These are phyloP conservation scores for Leccinum pachyderme DNA, from an alignment of 1,284 basidiomycete species.

Conservation along the genomic window DNA sequence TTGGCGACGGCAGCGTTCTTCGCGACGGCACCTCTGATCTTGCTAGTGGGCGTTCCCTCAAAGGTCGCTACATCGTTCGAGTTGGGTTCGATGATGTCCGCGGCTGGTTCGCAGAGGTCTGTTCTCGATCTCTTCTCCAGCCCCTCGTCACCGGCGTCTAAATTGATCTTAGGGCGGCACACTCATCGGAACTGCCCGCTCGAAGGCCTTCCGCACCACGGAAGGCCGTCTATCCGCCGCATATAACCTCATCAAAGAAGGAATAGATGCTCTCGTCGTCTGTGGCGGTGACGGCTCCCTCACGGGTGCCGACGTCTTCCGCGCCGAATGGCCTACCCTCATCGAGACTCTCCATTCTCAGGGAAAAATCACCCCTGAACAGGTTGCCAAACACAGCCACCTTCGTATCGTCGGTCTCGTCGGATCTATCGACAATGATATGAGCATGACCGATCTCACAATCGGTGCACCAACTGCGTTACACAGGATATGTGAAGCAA, in stretches of 20 bases:
- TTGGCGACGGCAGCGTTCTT: constrained; percentile 88
- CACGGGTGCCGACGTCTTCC: constrained; percentile 93
- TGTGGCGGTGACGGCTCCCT: constrained; percentile 97
- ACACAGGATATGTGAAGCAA: constrained; percentile 94
- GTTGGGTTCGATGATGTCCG: constrained; percentile 99
- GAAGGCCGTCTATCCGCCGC: constrained; percentile 90
- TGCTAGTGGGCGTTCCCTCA: constrained; percentile 61
- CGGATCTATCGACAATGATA: constrained; percentile 98
- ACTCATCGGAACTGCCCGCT: constrained; percentile 93
- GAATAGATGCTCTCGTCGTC: constrained; percentile 95
- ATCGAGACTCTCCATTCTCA: constrained; percentile 66
- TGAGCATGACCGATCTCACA: constrained; percentile 96
- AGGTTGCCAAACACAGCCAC: constrained; percentile 71
- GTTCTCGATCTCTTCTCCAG: constrained; percentile 18
- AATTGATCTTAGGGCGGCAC: constrained; percentile 79
- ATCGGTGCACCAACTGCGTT: constrained; percentile 96
- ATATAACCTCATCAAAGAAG: constrained; percentile 89
- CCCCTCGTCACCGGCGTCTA: neutral
- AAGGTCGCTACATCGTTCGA: constrained; percentile 91
- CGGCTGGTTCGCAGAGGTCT: constrained; percentile 88
- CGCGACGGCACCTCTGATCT: constrained; percentile 90
- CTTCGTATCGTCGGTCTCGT: constrained; percentile 97
- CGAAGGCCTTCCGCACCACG: constrained; percentile 79
- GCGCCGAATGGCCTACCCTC: constrained; percentile 90
- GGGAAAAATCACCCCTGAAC: constrained; percentile 76